Percentiles rank a stretch among this genome's conserved stretches.
These are phyloP conservation scores for Penicillium longicatenatum DNA, from an alignment of 495 filamentous ascomycete species.

Conservation along the genomic window DNA sequence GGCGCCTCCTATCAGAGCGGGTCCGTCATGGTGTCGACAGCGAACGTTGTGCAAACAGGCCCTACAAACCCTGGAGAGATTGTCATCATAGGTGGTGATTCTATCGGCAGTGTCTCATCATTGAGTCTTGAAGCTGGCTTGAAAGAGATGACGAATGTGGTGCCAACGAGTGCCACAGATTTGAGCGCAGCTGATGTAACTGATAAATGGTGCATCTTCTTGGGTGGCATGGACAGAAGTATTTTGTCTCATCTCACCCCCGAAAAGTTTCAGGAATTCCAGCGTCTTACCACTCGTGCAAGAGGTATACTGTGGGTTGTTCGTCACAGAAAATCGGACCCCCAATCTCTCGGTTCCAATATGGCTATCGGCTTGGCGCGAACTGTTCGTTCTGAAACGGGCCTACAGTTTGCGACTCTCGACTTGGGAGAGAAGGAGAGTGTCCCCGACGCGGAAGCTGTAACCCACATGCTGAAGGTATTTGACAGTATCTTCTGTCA, in stretches of 20 bases:
- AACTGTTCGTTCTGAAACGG: constrained; percentile 35
- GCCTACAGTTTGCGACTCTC: constrained; percentile 30
- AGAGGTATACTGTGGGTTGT: constrained; percentile 35
- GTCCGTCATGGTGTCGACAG: constrained; percentile 28
- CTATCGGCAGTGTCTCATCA: constrained; percentile 14
- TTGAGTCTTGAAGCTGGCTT: constrained; percentile 17
- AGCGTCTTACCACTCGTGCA: constrained; percentile 23
- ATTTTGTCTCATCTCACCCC: constrained; percentile 25
- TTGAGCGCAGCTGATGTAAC: constrained; percentile 17
- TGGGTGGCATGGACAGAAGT: constrained; percentile 26
- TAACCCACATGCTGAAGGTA: constrained; percentile 27
- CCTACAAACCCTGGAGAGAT: constrained; percentile 24
- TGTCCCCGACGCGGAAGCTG: constrained; percentile 15
- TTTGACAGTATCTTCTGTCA: constrained; percentile 29
- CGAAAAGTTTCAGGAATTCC: constrained; percentile 27
- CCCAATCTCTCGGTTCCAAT: constrained; percentile 23
- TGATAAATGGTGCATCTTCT: constrained; percentile 39
- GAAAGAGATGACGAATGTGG: constrained; percentile 15
- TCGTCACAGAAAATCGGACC: constrained; percentile 17
- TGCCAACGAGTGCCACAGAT: constrained; percentile 4
- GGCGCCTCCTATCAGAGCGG: constrained; percentile 25
- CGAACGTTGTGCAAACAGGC: constrained; percentile 11
- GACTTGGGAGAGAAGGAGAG: constrained; percentile 28
- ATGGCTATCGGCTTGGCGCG: constrained; percentile 35
- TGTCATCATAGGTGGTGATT: constrained; percentile 21